phyloP scores from a whole-genome alignment of 2,329 filamentous ascomycete species.

The Pyrenochaeta sp. region DNA sequence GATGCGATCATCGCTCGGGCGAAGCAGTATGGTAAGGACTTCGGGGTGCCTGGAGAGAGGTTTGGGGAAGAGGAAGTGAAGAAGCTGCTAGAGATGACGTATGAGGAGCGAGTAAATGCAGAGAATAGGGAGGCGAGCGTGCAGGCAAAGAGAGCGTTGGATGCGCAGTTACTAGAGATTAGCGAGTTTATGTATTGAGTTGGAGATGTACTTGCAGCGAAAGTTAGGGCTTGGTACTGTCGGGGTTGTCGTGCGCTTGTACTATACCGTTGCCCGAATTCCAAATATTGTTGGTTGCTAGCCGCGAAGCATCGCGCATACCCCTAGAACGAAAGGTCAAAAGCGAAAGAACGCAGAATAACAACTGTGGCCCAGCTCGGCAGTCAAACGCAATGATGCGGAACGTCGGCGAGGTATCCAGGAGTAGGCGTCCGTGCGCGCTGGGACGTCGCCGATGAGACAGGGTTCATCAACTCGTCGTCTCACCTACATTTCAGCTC shows the following conservation, averaged over 20 bases:
- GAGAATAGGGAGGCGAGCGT: slow-evolving; percentile 71
- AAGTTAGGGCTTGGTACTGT: too few species aligned
- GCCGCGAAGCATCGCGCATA: too few species aligned
- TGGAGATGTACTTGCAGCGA: too few species aligned
- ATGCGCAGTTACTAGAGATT: slow-evolving; percentile 73
- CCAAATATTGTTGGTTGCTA: too few species aligned
- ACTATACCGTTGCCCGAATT: background rate
- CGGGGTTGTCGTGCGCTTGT: background rate
- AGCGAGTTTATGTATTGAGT: slow-evolving; percentile 71
- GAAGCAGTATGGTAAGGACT: slow-evolving; percentile 52
- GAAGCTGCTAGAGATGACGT: slow-evolving; percentile 53
- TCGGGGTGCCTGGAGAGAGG: slow-evolving; percentile 37
- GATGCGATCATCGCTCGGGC: slow-evolving; percentile 72
- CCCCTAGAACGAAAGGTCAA: too few species aligned
- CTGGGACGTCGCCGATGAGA: background rate
- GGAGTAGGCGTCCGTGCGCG: background rate
- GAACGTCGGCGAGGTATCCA: slow-evolving; percentile 2
- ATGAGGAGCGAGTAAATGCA: slow-evolving; percentile 64
- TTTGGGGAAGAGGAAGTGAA: slow-evolving; percentile 52
- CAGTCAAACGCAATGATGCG: background rate
- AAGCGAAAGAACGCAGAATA: too few species aligned
- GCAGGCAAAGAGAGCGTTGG: slow-evolving; percentile 73
- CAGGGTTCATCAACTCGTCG: background rate
- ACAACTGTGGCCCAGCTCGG: background rate
- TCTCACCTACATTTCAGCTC: background rate